phyloP scores from a whole-genome alignment of 805 yeast genomes.

The Candida manassasensis region DNA sequence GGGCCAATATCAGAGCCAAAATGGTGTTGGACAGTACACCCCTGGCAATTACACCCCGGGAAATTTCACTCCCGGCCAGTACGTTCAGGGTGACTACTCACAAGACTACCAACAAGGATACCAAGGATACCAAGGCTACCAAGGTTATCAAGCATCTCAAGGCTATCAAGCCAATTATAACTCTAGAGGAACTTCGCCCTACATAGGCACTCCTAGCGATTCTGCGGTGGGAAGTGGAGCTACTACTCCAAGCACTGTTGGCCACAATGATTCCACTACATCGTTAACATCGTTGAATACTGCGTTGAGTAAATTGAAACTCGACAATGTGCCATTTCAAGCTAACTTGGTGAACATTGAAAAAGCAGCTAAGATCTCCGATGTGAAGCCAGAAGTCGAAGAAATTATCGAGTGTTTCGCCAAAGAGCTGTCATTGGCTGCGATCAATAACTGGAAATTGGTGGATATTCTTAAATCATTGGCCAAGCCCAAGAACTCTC shows the following conservation, averaged over 20 bases:
- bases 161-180: conserved; percentile 6
- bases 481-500: conserved; percentile 67
- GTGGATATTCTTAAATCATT: conserved; percentile 60
- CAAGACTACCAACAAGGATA: conserved; percentile 12
- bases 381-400: conserved; percentile 51
- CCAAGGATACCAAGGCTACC: conserved; percentile 7
- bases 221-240: conserved; percentile 34
- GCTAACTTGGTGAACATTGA: conserved; percentile 51
- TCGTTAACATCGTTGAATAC: conserved; percentile 70
- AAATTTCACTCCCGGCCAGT: conserved; percentile 4
- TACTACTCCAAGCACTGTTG: conserved; percentile 29
- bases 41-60: conserved; percentile 2
- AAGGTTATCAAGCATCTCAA: conserved; percentile 7
- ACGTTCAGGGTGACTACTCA: conserved; percentile 5
- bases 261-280: conserved; percentile 51
- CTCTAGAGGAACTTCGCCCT: conserved; percentile 8
- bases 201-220: conserved; percentile 19
- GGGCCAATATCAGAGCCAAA: background rate
- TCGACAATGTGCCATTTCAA: conserved; percentile 63
- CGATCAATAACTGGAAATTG: conserved; percentile 62
- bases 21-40: conserved; percentile 6
- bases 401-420: conserved; percentile 47
- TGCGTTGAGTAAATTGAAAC: conserved; percentile 55
- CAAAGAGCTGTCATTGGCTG: conserved; percentile 35
- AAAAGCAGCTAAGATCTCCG: conserved; percentile 47